Conservation (phyloP, 768 basidiomycete species). For the Austroboletus eburneus region DNA sequence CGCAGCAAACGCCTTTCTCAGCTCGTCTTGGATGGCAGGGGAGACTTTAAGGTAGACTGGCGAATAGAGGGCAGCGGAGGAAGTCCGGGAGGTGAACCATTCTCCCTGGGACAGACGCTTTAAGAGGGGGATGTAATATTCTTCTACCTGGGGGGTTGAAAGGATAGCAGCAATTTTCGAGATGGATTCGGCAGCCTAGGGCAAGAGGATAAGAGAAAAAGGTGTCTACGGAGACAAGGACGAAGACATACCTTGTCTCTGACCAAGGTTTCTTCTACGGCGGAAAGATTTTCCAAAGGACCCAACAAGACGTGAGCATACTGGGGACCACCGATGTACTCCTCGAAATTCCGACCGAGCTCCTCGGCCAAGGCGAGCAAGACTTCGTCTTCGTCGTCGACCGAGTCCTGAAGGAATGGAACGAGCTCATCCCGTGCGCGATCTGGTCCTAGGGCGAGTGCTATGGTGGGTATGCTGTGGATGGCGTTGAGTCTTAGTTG, state of each 20-base stretch:
- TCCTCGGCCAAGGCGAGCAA: conserved; percentile 94
- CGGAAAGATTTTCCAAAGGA: conserved; percentile 91
- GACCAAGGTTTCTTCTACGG: conserved; percentile 96
- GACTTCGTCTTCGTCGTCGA: conserved; percentile 99
- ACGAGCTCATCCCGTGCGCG: conserved; percentile 94
- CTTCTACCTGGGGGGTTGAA: conserved; percentile 76
- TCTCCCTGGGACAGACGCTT: conserved; percentile 88
- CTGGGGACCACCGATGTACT: conserved; percentile 89
- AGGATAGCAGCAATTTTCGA: conserved; percentile 81
- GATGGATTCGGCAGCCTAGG: conserved; percentile 92
- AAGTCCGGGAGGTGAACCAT: conserved; percentile 98
- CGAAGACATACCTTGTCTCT: conserved; percentile 78
- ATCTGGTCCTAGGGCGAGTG: conserved; percentile 91
- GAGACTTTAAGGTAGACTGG: conserved; percentile 84
- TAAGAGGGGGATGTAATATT: conserved; percentile 86
- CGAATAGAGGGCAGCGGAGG: conserved; percentile 89
- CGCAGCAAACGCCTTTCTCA: conserved; percentile 78
- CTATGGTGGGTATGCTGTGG: conserved; percentile 96
- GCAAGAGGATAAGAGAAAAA: conserved; percentile 8
- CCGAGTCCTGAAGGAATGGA: conserved; percentile 96
- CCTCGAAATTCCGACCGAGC: conserved; percentile 85
- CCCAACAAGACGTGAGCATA: conserved; percentile 85
- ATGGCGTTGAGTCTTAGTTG: conserved; percentile 95
- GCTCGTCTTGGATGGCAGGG: conserved; percentile 72
- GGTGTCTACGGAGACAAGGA: not conserved